A percentile compares a stretch with the other conserved stretches of the same genome.
These are phyloP conservation scores for Pharnaceum exiguum DNA, from an alignment of 148 eudicot species.

Conservation along the genomic window DNA sequence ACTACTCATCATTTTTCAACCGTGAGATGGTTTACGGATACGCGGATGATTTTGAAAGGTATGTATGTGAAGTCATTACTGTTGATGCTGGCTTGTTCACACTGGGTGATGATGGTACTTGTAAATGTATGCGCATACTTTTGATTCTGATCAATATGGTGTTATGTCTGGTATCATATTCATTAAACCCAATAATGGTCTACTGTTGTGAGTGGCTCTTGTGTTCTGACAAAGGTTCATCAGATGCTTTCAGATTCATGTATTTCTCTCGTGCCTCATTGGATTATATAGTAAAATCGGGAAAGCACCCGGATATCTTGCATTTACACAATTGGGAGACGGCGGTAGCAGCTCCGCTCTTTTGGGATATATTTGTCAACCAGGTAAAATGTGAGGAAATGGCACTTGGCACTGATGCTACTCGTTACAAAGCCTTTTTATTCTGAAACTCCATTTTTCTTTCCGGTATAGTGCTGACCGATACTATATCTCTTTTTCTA, in stretches of 20 bases:
- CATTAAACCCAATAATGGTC: background rate
- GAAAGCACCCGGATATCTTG: conserved; percentile 61
- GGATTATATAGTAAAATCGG: conserved; percentile 58
- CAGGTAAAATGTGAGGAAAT: conserved; percentile 39
- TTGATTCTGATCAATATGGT: background rate
- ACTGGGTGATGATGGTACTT: background rate
- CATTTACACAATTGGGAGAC: conserved; percentile 77
- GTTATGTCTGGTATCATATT: background rate
- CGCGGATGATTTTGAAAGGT: conserved; percentile 70
- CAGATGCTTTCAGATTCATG: conserved; percentile 45
- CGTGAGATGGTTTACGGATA: conserved; percentile 53
- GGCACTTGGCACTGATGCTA: too few relatives aligned
- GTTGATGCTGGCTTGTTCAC: background rate
- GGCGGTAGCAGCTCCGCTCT: conserved; percentile 64
- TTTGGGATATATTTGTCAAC: conserved; percentile 64
- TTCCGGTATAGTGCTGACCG: too few relatives aligned
- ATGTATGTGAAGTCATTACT: background rate
- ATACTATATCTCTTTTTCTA: too few relatives aligned
- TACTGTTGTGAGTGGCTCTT: background rate
- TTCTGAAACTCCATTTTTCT: too few relatives aligned
- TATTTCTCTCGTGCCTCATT: conserved; percentile 72
- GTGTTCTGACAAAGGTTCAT: background rate
- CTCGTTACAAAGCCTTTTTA: too few relatives aligned
- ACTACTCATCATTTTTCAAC: conserved; percentile 51
- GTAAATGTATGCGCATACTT: too few relatives aligned